A percentile compares a stretch with the other conserved stretches of the same genome.
Conservation (phyloP, 257 asterid species). For the Phtheirospermum japonicum region DNA sequence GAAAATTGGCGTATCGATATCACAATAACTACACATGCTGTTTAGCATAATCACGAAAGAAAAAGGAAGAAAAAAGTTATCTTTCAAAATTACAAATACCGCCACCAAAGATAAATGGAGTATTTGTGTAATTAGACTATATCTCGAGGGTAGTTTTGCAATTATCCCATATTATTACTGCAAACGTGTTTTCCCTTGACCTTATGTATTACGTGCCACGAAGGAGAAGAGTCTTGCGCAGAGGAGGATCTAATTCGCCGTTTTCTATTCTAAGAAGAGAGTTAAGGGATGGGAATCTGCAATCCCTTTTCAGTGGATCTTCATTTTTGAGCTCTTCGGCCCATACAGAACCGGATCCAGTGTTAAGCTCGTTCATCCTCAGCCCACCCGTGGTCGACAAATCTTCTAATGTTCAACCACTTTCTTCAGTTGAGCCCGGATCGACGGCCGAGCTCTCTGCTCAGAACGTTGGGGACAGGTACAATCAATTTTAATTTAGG, state of each 20-base stretch:
- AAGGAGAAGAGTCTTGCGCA: constrained; percentile 56
- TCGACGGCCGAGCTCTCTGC: constrained; percentile 29
- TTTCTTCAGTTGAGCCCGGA: constrained; percentile 36
- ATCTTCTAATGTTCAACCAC: constrained; percentile 36
- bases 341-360: constrained; percentile 57
- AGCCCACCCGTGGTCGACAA: constrained; percentile 47
- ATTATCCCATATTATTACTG: constrained; percentile 6
- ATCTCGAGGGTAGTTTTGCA: not conserved
- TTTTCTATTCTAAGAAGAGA: constrained; percentile 57
- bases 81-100: not conserved
- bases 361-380: constrained; percentile 63
- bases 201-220: constrained; percentile 43
- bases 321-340: constrained; percentile 43
- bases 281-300: constrained; percentile 67
- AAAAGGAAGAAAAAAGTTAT: not conserved
- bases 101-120: not conserved
- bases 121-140: not conserved
- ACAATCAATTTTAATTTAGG: not conserved
- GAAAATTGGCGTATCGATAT: not conserved
- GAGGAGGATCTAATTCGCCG: constrained; percentile 49
- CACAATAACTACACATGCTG: too few relatives aligned
- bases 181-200: constrained; percentile 39
- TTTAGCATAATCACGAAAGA: not conserved
- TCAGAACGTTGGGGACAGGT: constrained; percentile 51
- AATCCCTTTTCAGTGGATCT: constrained; percentile 57